Conservation (phyloP, 2,329 filamentous ascomycete species). For the Orbilia blumenaviensis region DNA sequence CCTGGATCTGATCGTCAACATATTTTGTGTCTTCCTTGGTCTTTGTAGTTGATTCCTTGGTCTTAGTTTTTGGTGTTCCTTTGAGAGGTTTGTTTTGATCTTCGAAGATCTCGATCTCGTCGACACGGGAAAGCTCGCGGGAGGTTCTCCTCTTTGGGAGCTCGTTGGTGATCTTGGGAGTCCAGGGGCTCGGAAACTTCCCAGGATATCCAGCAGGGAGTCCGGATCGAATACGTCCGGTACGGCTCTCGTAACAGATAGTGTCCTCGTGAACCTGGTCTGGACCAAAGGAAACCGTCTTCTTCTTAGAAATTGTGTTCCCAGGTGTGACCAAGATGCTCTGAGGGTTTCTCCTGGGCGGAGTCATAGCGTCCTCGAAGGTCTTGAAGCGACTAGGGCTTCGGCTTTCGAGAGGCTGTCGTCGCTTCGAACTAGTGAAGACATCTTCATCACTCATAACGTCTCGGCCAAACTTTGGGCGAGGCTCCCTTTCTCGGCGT, state of each 20-base stretch:
- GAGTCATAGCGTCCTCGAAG: slow-evolving; percentile 28
- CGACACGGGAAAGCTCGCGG: slow-evolving; percentile 27
- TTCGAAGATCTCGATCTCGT: slow-evolving; percentile 53
- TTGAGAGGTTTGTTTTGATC: slow-evolving; percentile 48
- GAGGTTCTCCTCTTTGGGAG: slow-evolving; percentile 48
- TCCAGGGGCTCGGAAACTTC: slow-evolving; percentile 67
- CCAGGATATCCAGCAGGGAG: slow-evolving; percentile 65
- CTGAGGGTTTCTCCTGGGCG: slow-evolving; percentile 60
- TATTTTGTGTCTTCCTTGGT: slow-evolving; percentile 26
- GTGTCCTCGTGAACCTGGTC: slow-evolving; percentile 63
- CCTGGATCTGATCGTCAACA: slow-evolving; percentile 50
- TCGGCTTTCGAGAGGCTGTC: slow-evolving; percentile 5
- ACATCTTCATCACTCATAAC: slow-evolving; percentile 51
- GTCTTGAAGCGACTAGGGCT: slow-evolving; percentile 28
- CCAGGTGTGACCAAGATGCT: slow-evolving; percentile 68
- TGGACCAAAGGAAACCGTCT: slow-evolving; percentile 67
- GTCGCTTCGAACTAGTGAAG: slow-evolving; percentile 40
- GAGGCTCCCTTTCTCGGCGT: slow-evolving; percentile 33
- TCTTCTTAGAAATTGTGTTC: slow-evolving; percentile 64
- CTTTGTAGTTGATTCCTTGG: slow-evolving; percentile 19
- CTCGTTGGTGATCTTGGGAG: slow-evolving; percentile 59
- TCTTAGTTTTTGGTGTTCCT: slow-evolving; percentile 22
- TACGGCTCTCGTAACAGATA: slow-evolving; percentile 61
- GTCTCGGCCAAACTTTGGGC: slow-evolving; percentile 21
- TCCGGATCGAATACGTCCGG: slow-evolving; percentile 62